Percentiles rank a stretch among this genome's conserved stretches.
Conservation (phyloP, 164 flowering plant species). For the Piper longum region DNA sequence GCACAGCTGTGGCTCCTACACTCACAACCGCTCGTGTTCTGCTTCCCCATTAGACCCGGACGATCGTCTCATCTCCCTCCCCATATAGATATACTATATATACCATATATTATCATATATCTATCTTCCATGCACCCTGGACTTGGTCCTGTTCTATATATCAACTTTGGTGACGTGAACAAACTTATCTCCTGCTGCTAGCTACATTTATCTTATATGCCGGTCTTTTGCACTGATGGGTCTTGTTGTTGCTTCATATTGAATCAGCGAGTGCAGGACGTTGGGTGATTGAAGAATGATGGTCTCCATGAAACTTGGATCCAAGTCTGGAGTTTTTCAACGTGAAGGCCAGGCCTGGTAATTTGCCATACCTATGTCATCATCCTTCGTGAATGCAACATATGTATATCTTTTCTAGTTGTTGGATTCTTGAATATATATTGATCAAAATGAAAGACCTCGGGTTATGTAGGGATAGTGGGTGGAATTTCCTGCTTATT, state of each 20-base stretch:
- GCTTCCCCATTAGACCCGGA: slow-evolving; percentile 29
- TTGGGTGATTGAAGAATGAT: slow-evolving; percentile 7
- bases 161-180: neutral
- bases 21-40: slow-evolving; percentile 1
- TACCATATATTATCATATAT: too few species aligned
- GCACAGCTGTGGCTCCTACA: neutral
- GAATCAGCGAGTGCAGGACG: too few species aligned
- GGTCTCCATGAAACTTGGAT: slow-evolving; percentile 56
- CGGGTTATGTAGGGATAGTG: too few species aligned
- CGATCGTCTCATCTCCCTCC: neutral
- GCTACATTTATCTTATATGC: too few species aligned
- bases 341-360: slow-evolving; percentile 50
- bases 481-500: too few species aligned
- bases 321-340: slow-evolving; percentile 45
- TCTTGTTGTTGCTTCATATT: too few species aligned
- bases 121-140: neutral
- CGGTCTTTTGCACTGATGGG: too few species aligned
- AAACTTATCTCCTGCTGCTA: too few species aligned
- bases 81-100: too few species aligned
- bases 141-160: neutral
- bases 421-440: neutral
- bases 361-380: neutral
- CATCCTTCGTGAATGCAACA: neutral
- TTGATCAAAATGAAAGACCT: too few species aligned
- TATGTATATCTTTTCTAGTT: neutral